A percentile compares a stretch with the other conserved stretches of the same genome.
phyloP scores from a whole-genome alignment of 495 filamentous ascomycete species.

The Xylaria flabelliformis region DNA sequence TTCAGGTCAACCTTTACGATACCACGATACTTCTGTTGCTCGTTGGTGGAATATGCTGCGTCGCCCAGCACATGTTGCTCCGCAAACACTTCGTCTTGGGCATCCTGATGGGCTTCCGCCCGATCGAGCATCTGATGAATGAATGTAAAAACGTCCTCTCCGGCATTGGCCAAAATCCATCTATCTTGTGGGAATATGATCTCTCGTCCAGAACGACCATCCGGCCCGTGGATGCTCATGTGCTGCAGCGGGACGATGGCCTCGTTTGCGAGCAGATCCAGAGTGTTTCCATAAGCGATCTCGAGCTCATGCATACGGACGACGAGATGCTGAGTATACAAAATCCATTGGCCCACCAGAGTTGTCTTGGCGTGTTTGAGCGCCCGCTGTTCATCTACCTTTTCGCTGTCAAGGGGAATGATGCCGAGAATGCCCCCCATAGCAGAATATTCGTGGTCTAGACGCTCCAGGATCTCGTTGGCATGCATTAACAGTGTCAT shows the following conservation, averaged over 20 bases:
- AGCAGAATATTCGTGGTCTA: slow-evolving; percentile 60
- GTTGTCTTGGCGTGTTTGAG: slow-evolving; percentile 45
- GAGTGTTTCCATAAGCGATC: slow-evolving; percentile 51
- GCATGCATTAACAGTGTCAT: slow-evolving; percentile 58
- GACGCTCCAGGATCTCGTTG: slow-evolving; percentile 58
- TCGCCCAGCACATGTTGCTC: slow-evolving; percentile 45
- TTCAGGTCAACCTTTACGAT: slow-evolving; percentile 51
- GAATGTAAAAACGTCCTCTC: slow-evolving; percentile 52
- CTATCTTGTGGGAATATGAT: slow-evolving; percentile 57
- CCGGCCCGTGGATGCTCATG: slow-evolving; percentile 42
- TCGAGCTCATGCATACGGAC: slow-evolving; percentile 59
- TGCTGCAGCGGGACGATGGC: slow-evolving; percentile 53
- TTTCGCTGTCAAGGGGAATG: slow-evolving; percentile 46
- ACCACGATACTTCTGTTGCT: slow-evolving; percentile 42
- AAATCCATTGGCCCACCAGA: slow-evolving; percentile 58
- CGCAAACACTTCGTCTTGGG: slow-evolving; percentile 34
- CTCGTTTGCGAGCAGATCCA: slow-evolving; percentile 56
- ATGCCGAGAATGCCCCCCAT: slow-evolving; percentile 58
- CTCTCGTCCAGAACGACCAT: slow-evolving; percentile 46
- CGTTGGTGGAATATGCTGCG: slow-evolving; percentile 28
- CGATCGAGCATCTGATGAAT: slow-evolving; percentile 54
- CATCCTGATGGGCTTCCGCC: slow-evolving; percentile 44
- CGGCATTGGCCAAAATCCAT: slow-evolving; percentile 58
- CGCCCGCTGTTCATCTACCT: slow-evolving; percentile 37
- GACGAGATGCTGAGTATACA: slow-evolving; percentile 54